Evolutionary conservation across 257 asterid genomes (phyloP).

Genomic region (Solanum microdontum): DNA sequence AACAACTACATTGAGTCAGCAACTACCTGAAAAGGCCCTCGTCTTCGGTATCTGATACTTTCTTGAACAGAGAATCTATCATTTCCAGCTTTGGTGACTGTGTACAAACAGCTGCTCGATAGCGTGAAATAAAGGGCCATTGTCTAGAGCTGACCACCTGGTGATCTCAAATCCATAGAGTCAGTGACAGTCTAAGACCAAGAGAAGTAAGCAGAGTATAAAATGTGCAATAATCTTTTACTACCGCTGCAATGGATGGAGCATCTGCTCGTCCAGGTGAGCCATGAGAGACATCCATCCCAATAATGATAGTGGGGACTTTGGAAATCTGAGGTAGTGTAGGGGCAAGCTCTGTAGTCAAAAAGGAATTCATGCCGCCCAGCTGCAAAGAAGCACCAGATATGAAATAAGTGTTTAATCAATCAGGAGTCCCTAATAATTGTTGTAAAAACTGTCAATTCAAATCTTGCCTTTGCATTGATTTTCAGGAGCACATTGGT

Average conservation of each 20-base stretch:
- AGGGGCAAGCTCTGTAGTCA: conserved; percentile 23
- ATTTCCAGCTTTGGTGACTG: conserved; percentile 60
- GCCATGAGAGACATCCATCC: conserved; percentile 91
- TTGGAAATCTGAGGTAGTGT: conserved; percentile 28
- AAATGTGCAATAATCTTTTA: neutral
- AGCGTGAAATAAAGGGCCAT: conserved; percentile 60
- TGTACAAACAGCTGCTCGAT: conserved; percentile 58
- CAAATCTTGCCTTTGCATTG: conserved; percentile 44
- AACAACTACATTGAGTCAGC: neutral
- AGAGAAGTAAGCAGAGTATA: neutral
- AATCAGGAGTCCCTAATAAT: neutral
- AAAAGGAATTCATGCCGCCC: conserved; percentile 58
- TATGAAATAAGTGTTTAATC: neutral
- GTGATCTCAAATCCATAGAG: neutral
- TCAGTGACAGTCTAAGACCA: neutral
- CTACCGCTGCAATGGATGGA: conserved; percentile 72
- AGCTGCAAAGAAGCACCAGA: conserved; percentile 27
- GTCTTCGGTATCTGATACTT: conserved; percentile 25
- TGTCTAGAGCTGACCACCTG: conserved; percentile 64
- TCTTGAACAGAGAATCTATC: conserved; percentile 44
- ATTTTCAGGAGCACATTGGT: conserved; percentile 62
- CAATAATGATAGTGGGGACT: conserved; percentile 52
- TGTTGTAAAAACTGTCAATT: neutral
- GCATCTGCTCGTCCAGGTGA: conserved; percentile 65
- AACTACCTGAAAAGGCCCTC: conserved; percentile 52